Evolutionary conservation across 768 basidiomycete species (phyloP), one percentile per base, ranked within the genome.

Genomic region (Hygrophorus russula): DNA sequence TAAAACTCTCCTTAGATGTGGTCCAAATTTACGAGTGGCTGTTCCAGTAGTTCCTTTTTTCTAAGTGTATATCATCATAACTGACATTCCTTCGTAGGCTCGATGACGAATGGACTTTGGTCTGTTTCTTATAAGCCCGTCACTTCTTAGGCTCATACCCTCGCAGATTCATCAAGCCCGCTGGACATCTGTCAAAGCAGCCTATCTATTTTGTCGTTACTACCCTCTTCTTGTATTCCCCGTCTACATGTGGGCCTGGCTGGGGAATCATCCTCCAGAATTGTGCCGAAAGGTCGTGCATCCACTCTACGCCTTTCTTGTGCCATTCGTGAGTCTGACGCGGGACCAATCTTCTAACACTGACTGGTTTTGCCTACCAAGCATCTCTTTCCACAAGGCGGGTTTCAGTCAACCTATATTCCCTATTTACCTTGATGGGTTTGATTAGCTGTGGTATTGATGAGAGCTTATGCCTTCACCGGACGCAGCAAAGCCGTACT

Each of bases 401-500:
- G 33, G 17, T 2, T 28, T 39, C 33, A 5, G 13, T 11, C 15
- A 10, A 37, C 31, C 14, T 11, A 10, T 14, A 18, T 7, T n/a
- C 37, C 6, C n/a, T 7, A 32, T 44, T 38, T 14, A 6, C 27
- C 15, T 17, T 12, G 14, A 37, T 12, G 9, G 19, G 18, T 27
- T 46, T 10, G n/a, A 17, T 9, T 27, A 59, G 58, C 53, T 15
- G 57, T 57, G 2, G 50, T 58, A 44, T 18, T 54, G 9, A 48
- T 51, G 20, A 45, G 59, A 11, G 52, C 57, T 4, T 57, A 56
- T 48, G 59, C 57, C 2, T 60, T 60, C 39, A 53, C 59, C 8
- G 59, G 57, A 17, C 42, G 53, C 19, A 51, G 41, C 15, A 46
- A 29, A 11, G 13, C 18, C 11, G 38, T 51, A 2, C 40, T 54